phyloP scores from a whole-genome alignment of 345 rosid genomes.

The rapeseed (Brassica napus) region DNA sequence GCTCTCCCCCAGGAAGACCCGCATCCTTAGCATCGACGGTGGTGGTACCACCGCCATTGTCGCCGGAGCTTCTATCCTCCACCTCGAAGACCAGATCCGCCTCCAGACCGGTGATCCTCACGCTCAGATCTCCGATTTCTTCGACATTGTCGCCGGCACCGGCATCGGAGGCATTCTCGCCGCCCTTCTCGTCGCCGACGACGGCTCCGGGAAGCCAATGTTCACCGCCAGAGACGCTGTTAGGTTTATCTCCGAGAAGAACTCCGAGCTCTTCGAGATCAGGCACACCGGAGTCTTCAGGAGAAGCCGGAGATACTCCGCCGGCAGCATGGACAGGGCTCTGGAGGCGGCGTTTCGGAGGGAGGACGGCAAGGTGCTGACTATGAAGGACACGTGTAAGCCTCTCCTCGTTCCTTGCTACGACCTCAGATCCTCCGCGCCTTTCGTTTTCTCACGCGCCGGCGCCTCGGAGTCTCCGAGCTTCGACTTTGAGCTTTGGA shows the following conservation, averaged over 20 bases:
- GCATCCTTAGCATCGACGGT: slow-evolving; percentile 87
- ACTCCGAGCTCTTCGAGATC: slow-evolving; percentile 59
- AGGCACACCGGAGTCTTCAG: slow-evolving; percentile 44
- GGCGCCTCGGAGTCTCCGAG: slow-evolving; percentile 88
- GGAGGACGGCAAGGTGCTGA: slow-evolving; percentile 63
- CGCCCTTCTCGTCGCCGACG: slow-evolving; percentile 65
- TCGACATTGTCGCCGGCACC: slow-evolving; percentile 81
- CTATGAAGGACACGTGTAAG: slow-evolving; percentile 86
- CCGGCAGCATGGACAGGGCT: slow-evolving; percentile 65
- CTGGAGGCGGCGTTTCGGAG: slow-evolving; percentile 55
- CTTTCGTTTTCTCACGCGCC: slow-evolving; percentile 97
- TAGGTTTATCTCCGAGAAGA: slow-evolving; percentile 42
- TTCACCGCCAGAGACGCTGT: slow-evolving; percentile 72
- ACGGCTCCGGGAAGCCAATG: slow-evolving; percentile 74
- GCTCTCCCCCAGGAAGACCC: slow-evolving; percentile 78
- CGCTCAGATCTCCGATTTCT: slow-evolving; percentile 78
- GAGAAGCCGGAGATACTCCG: slow-evolving; percentile 63
- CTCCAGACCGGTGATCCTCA: slow-evolving; percentile 62
- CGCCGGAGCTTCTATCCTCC: slow-evolving; percentile 67
- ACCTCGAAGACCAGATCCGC: slow-evolving; percentile 92
- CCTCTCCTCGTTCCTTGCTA: slow-evolving; percentile 96
- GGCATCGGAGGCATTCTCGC: slow-evolving; percentile 88
- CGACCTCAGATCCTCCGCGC: slow-evolving; percentile 86
- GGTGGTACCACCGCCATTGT: slow-evolving; percentile 74
- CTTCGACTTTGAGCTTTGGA: slow-evolving; percentile 92